Conservation (phyloP, 306 rosid species). For the Comarum palustre region DNA sequence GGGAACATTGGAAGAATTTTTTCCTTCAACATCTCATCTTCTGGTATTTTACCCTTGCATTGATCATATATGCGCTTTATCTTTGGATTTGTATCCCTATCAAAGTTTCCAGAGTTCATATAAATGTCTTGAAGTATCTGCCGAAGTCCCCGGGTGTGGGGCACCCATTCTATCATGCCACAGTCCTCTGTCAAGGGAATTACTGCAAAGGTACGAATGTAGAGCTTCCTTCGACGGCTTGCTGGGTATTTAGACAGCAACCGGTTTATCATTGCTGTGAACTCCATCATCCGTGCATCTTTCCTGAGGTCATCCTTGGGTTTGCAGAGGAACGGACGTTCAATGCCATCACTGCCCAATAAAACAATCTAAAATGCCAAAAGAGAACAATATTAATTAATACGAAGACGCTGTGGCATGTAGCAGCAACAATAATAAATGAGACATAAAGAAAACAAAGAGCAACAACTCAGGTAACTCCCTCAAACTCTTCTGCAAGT, state of each 20-base stretch:
- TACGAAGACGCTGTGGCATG: constrained; percentile 22
- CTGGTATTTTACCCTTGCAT: constrained; percentile 78
- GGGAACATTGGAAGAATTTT: constrained; percentile 96
- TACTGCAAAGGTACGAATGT: constrained; percentile 92
- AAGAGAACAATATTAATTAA: constrained; percentile 1
- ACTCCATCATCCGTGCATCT: constrained; percentile 99
- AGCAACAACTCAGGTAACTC: constrained; percentile 17
- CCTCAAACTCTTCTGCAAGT: constrained; percentile 15
- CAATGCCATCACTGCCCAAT: constrained; percentile 90
- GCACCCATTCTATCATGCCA: constrained; percentile 98
- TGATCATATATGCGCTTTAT: constrained; percentile 87
- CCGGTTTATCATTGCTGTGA: constrained; percentile 87
- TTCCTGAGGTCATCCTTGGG: constrained; percentile 99
- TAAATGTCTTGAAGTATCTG: constrained; percentile 92
- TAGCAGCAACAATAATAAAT: neutral
- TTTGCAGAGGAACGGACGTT: constrained; percentile 84
- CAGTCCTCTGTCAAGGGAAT: constrained; percentile 97
- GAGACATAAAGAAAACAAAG: constrained; percentile 16
- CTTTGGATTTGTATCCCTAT: constrained; percentile 78
- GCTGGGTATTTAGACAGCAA: constrained; percentile 90
- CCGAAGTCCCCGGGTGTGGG: constrained; percentile 88
- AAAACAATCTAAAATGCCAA: constrained; percentile 66
- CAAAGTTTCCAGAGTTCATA: constrained; percentile 77
- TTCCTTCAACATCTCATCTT: constrained; percentile 74
- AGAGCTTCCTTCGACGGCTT: constrained; percentile 89